Evolutionary conservation across 2,329 filamentous ascomycete genomes (phyloP), one percentile per base, ranked within the genome.

Genomic region (Fusarium vanettenii): DNA sequence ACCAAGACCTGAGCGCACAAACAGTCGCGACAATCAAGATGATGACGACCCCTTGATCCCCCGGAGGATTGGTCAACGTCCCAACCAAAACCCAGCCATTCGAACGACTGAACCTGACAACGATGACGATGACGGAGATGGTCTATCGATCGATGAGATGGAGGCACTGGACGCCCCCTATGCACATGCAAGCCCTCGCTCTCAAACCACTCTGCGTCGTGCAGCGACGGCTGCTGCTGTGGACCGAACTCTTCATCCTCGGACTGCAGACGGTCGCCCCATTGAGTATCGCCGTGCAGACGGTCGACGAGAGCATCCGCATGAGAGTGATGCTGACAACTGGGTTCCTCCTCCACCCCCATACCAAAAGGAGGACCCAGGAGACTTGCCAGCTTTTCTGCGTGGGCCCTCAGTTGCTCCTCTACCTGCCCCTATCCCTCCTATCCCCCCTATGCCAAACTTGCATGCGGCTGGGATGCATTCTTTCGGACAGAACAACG

Each of bases 331-430:
- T 80, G 94, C 94, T 5, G 94, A 97, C 78, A 94, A 95, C 77
- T 97, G 94, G 94, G 93, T 95, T 6, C 93, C 94, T 6, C 94
- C 94, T 6, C 94, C 94, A 10, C 94, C 94, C 4, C 94, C 94
- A 1, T 97, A 97, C 77, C 90, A 91, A 45, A 89, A 90, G 64
- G 91, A 93, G 0, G 89, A 90, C 57, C 89, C 89, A 1, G 86
- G 85, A 11, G 89, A 90, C 75, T 72, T 89, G 65, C 89, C 89
- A 2, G 86, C 84, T 3, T 91, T 91, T 71, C 74, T 91, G 72
- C 88, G 89, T 33, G 87, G 89, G 62, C 82, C 85, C 37, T 79
- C 84, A 35, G 82, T 87, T 56, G 80, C 84, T 57, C 84, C 86
- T 22, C 75, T 67, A 22, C 76, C 71, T 18, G 76, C 80, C 11